phyloP scores from a whole-genome alignment of 257 asterid genomes.

The Solanum chmielewskii region DNA sequence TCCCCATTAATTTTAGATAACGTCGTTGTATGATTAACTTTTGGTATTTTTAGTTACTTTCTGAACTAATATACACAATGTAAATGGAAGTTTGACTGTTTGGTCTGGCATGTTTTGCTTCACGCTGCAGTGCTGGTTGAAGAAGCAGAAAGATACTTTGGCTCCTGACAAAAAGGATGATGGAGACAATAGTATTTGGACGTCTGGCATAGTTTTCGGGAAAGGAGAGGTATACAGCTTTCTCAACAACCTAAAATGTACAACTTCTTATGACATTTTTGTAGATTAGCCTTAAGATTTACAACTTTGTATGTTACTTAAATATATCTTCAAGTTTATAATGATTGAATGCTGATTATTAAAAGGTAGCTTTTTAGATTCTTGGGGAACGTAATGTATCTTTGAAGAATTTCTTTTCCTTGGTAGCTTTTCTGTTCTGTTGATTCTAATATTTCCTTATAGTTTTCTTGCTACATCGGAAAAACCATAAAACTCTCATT shows the following conservation, averaged over 20 bases:
- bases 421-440: neutral
- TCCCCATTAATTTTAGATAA: neutral
- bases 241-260: neutral
- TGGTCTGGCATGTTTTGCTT: neutral
- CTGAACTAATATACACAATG: neutral
- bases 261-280: neutral
- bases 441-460: neutral
- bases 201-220: conserved; percentile 76
- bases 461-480: neutral
- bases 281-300: neutral
- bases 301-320: neutral
- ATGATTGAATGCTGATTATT: neutral
- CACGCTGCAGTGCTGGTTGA: conserved; percentile 79
- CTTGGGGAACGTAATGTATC: neutral
- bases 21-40: neutral
- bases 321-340: neutral
- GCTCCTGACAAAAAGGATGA: conserved; percentile 46
- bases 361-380: neutral
- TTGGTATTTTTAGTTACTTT: neutral
- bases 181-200: conserved; percentile 60
- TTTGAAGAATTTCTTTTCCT: neutral
- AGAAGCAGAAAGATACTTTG: conserved; percentile 76
- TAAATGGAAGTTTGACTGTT: neutral
- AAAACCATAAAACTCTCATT: neutral
- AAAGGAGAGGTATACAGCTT: conserved; percentile 64